Evolutionary conservation across 768 basidiomycete genomes (phyloP).

Genomic region (Candolleomyces efflorescens): DNA sequence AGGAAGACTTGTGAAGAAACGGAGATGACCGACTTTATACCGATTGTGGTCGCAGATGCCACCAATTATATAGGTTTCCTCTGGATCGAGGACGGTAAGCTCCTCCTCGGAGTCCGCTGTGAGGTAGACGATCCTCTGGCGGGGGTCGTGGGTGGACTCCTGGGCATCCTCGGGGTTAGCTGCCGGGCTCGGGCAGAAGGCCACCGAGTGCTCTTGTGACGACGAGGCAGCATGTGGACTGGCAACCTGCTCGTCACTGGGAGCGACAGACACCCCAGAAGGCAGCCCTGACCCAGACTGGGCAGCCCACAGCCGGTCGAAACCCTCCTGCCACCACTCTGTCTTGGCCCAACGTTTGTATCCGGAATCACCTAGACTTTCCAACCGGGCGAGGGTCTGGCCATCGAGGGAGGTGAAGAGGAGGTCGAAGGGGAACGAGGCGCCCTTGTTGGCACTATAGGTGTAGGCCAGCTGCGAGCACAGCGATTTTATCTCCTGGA

Average conservation of each 20-base stretch:
- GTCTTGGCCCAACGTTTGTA: constrained; percentile 80
- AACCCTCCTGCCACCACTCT: constrained; percentile 80
- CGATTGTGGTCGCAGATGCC: constrained; percentile 96
- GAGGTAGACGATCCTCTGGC: constrained; percentile 72
- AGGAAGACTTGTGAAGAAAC: constrained; percentile 2
- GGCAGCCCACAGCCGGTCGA: constrained; percentile 61
- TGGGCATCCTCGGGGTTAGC: constrained; percentile 6
- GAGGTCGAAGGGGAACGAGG: constrained; percentile 66
- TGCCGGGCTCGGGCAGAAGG: background rate
- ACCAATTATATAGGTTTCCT: constrained; percentile 91
- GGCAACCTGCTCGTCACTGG: background rate
- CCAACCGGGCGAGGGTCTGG: constrained; percentile 58
- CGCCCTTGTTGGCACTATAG: constrained; percentile 81
- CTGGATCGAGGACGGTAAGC: constrained; percentile 73
- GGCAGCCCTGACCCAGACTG: constrained; percentile 8
- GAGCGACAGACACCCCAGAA: background rate
- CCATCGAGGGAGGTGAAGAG: constrained; percentile 81
- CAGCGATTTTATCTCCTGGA: constrained; percentile 87
- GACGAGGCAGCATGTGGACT: constrained; percentile 1
- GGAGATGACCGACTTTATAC: constrained; percentile 61
- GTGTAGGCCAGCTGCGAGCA: constrained; percentile 88
- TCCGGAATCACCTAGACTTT: constrained; percentile 57
- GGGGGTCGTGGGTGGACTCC: constrained; percentile 12
- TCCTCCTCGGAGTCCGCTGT: constrained; percentile 93
- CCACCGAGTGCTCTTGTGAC: no score